Percentiles rank a stretch among this genome's conserved stretches.
Conservation (phyloP, 176 grass and related monocot species). For the Juncus effusus region DNA sequence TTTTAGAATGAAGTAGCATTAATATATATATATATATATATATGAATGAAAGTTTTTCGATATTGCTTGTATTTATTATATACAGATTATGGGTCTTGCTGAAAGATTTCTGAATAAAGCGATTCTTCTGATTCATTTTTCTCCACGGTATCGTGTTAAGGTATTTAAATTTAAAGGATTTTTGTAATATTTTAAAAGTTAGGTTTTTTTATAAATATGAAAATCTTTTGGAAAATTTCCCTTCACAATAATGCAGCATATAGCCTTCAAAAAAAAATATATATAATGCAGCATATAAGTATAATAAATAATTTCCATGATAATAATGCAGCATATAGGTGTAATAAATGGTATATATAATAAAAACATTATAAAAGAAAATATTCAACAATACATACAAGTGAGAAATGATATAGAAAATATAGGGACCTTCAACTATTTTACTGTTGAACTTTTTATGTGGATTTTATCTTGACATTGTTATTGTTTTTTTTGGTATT, state of each 20-base stretch:
- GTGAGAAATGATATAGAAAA: too few relatives aligned
- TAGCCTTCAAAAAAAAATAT: too few relatives aligned
- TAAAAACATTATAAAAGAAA: too few relatives aligned
- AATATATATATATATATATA: not conserved
- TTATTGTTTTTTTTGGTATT: conserved; percentile 2
- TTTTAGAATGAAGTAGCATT: not conserved
- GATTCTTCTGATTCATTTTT: conserved; percentile 94
- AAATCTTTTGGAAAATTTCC: too few relatives aligned
- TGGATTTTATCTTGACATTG: not conserved
- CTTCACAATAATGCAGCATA: too few relatives aligned
- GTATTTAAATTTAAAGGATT: conserved; percentile 27
- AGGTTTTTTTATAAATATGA: too few relatives aligned
- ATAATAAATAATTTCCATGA: too few relatives aligned
- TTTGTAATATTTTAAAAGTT: too few relatives aligned
- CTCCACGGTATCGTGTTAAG: conserved; percentile 61
- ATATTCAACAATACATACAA: too few relatives aligned
- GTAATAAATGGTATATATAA: too few relatives aligned
- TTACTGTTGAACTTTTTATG: not conserved
- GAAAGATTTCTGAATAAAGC: conserved; percentile 77
- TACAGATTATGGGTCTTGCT: conserved; percentile 51
- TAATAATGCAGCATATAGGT: too few relatives aligned
- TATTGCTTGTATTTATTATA: conserved; percentile 25
- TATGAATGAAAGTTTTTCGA: not conserved
- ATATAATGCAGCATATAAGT: too few relatives aligned
- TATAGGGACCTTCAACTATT: not conserved